Percentiles rank a stretch among this genome's conserved stretches.
Evolutionary conservation across 225 moss, liverwort and hornwort genomes (phyloP).

Genomic region (Thuidium tamariscinum): DNA sequence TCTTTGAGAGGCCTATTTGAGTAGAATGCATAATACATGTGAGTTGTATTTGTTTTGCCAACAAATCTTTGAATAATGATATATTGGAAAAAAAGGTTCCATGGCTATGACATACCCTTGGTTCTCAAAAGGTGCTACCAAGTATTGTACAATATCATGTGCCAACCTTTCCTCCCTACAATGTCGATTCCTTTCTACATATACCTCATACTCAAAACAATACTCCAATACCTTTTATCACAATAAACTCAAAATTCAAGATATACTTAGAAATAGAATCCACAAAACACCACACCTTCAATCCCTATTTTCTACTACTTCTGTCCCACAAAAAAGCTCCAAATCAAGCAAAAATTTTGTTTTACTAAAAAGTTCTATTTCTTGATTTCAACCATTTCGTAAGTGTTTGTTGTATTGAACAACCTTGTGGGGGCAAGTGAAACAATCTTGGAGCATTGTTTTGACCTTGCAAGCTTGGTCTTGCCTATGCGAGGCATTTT

Average conservation of each 20-base stretch:
- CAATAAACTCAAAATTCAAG: neutral
- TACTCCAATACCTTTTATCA: rapidly evolving
- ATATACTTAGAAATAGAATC: neutral
- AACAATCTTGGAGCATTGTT: no score
- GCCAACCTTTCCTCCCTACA: rapidly evolving
- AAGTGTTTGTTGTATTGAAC: no score
- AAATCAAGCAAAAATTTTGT: no score
- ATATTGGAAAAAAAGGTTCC: neutral
- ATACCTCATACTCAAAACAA: rapidly evolving
- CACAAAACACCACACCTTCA: neutral
- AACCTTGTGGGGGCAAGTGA: no score
- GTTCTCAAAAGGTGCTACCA: neutral
- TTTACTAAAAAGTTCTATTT: no score
- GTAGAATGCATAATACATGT: rapidly evolving
- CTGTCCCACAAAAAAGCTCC: no score
- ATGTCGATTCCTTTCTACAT: neutral
- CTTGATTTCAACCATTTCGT: no score
- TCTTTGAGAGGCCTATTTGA: rapidly evolving
- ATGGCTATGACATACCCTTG: rapidly evolving
- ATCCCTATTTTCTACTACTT: no score
- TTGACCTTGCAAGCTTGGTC: no score
- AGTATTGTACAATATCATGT: rapidly evolving
- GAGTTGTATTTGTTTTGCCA: neutral
- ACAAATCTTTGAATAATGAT: neutral
- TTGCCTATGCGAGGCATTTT: no score